These are phyloP conservation scores for Sphagnum fallax DNA, from an alignment of 228 moss, liverwort and hornwort species.

Conservation along the genomic window DNA sequence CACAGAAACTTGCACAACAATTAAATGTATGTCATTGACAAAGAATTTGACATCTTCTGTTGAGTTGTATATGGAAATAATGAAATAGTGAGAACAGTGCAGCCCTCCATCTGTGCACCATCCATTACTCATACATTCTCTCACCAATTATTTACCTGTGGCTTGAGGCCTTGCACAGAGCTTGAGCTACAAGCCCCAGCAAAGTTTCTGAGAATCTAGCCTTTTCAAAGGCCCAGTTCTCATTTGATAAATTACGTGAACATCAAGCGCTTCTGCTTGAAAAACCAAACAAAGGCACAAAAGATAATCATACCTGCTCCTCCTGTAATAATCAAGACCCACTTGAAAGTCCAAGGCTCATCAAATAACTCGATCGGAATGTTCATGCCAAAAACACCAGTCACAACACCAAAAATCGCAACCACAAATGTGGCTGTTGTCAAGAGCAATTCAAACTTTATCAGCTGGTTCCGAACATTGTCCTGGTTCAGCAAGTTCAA, in stretches of 20 bases:
- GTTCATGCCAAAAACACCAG: constrained; percentile 98
- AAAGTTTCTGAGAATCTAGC: no score
- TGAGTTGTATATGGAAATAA: no score
- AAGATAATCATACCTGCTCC: constrained; percentile 52
- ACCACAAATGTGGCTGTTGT: constrained; percentile 94
- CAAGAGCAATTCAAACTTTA: constrained; percentile 88
- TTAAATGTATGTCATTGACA: no score
- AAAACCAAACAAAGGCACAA: constrained; percentile 73
- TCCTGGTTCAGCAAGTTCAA: constrained; percentile 27
- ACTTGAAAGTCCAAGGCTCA: constrained; percentile 84
- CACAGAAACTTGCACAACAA: no score
- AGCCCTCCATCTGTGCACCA: no score
- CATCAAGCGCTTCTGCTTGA: constrained; percentile 85
- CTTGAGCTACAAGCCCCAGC: no score
- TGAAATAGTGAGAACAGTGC: no score
- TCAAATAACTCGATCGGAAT: constrained; percentile 78
- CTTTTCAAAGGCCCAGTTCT: no score
- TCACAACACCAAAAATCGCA: constrained; percentile 78
- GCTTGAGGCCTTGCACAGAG: no score
- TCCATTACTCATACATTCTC: no score
- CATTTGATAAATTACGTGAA: constrained; percentile 21
- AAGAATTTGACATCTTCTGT: no score
- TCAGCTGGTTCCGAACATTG: constrained; percentile 97
- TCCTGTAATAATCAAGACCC: constrained; percentile 81
- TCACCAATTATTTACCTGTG: no score